Base-by-base conservation (phyloP, 495 filamentous ascomycete genomes). In the Letharia columbiana region DNA sequence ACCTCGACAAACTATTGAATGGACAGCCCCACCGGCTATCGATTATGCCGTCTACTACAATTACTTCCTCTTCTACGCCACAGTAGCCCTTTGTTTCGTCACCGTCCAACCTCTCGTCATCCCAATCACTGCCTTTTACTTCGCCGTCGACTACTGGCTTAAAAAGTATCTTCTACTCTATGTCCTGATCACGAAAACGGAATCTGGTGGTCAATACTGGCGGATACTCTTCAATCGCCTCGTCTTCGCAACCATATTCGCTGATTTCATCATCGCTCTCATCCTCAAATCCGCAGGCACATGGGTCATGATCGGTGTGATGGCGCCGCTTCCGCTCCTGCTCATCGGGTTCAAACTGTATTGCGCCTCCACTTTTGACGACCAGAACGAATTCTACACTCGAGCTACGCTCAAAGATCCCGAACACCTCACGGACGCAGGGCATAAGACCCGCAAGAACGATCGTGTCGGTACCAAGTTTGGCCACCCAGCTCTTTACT, bases 1-100 rank as follows among this genome's bases (percentile, higher is more conserved):
- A 11, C 95, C 94, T 50, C 85, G 94, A 52, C 89, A 99, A 75
- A 80, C 91, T 69, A 98, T 98, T 71, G 91, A 96, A 72, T 86
- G 92, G 77, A 95, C 93, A 11, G 95, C 95, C 50, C 94, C 94
- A 57, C 91, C 89, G 4, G 77, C 89, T 15, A 97, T 99, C 75
- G 92, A 97, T 70, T 98, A 96, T 71, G 91, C 94, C 61, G 91
- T 84, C 66, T 97, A 98, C 77, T 98, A 97, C 80, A 98, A 97
- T 74, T 82, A 87, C 76, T 97, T 97, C 76, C 81, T 98, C 23
- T 99, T 90, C 77, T 97, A 97, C 74, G 80, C 89, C 6, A 98
- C 94, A 0, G 89, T 97, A 42, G 87, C 91, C 4, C 80, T 99
- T 44, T 91, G 86, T 71, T 98, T 92, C 73, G 87, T 88, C 3